Evolutionary conservation across 202 grass and related monocot genomes (phyloP), one percentile per base, ranked within the genome.

Genomic region (Carex arenaria): DNA sequence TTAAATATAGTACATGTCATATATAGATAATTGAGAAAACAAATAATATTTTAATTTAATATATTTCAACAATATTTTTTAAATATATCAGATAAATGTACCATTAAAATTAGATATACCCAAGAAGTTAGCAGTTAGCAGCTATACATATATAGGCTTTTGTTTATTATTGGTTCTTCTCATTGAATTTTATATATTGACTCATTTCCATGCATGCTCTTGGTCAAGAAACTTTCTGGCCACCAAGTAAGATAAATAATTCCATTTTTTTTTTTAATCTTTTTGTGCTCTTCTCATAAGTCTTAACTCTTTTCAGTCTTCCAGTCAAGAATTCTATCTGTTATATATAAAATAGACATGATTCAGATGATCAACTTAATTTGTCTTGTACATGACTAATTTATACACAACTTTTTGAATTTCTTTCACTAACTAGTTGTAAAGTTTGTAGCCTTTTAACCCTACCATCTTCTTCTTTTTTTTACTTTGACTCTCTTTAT

Each of bases 381-480:
- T 77, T 77, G 57, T 36, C 26, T 34, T 38, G 26, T 17, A 76
- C 23, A 76, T 56, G 13, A 32, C 14, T n/a, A 78, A 17, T 20
- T 75, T 11, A 15, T 59, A 31, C 14, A 57, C 14, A 56, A 75
- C 13, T 8, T 59, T 77, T 77, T 77, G 13, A 59, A 59, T 6
- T 18, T 11, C 1, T 77, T 56, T 32, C 73, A 59, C 30, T 59
- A n/a, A n/a, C 28, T 36, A 30, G 53, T 36, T 78, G 13, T 36
- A 56, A 59, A 78, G 17, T 56, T 34, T 34, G 12, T 78, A 78
- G 30, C 53, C 73, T 78, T 78, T 59, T 78, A 55, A 78, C 73
- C 30, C 52, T 59, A 77, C 53, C n/a, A 59, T 17, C 2, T 19
- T 19, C 65, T 59, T 59, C 30, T 56, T 38, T 36, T 15, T 8